These are phyloP conservation scores for Myxozyma geophila DNA, from an alignment of 805 yeast species.

Conservation along the genomic window DNA sequence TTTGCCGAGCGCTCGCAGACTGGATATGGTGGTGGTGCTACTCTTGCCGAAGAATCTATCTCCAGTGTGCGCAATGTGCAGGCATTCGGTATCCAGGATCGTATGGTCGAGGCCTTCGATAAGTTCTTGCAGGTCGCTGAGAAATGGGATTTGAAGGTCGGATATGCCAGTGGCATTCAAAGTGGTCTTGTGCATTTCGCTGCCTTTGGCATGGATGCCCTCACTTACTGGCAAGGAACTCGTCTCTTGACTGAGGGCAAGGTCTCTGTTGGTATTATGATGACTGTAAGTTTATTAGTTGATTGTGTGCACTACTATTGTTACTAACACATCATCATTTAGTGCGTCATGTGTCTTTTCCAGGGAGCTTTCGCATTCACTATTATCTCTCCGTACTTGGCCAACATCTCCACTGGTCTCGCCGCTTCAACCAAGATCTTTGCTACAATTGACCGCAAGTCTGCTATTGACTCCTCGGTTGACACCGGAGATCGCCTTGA, in stretches of 20 bases:
- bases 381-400: slow-evolving; percentile 49
- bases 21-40: slow-evolving; percentile 36
- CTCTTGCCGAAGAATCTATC: slow-evolving; percentile 51
- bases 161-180: slow-evolving; percentile 44
- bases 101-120: slow-evolving; percentile 45
- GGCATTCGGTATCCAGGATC: slow-evolving; percentile 50
- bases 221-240: slow-evolving; percentile 52
- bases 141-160: slow-evolving; percentile 40
- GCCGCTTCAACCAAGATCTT: slow-evolving; percentile 50
- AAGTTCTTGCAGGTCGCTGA: slow-evolving; percentile 40
- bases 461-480: slow-evolving; percentile 47
- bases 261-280: slow-evolving; percentile 44
- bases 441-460: slow-evolving; percentile 51
- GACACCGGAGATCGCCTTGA: slow-evolving; percentile 37
- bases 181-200: slow-evolving; percentile 47
- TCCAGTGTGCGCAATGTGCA: slow-evolving; percentile 50
- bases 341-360: slow-evolving; percentile 32
- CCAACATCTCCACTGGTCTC: slow-evolving; percentile 47
- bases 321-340: neutral
- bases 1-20: slow-evolving; percentile 31
- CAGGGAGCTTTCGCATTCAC: slow-evolving; percentile 49
- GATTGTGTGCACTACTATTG: neutral
- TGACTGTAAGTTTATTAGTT: slow-evolving; percentile 41
- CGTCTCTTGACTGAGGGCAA: slow-evolving; percentile 46
- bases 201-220: slow-evolving; percentile 47